These are phyloP conservation scores for Beta lomatogona DNA, from an alignment of 179 eudicot genomes.

Conservation along the genomic window DNA sequence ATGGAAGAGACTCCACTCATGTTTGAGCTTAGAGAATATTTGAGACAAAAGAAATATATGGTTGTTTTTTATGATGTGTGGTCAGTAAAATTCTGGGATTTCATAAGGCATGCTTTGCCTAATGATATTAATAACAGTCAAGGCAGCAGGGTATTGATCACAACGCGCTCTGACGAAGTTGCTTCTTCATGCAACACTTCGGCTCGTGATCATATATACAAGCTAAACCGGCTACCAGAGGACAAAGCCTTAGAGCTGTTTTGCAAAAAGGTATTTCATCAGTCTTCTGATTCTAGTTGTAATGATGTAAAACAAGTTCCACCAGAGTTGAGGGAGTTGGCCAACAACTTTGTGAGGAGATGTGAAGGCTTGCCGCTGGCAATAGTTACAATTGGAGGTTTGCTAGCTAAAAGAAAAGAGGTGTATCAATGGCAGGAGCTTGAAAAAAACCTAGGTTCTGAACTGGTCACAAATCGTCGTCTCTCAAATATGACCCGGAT, in stretches of 20 bases:
- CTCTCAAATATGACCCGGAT: slow-evolving; percentile 17
- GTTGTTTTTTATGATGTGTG: slow-evolving; percentile 41
- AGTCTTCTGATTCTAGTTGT: not conserved
- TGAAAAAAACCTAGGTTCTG: slow-evolving; percentile 11
- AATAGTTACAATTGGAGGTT: slow-evolving; percentile 23
- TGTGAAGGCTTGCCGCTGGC: slow-evolving; percentile 31
- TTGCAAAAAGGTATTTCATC: slow-evolving; percentile 20
- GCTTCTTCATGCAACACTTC: slow-evolving; percentile 21
- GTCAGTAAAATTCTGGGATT: slow-evolving; percentile 20
- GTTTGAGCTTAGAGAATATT: slow-evolving; percentile 20
- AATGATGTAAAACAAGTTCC: not conserved
- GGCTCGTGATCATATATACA: not conserved
- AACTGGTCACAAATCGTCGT: slow-evolving; percentile 22
- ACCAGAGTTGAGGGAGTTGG: slow-evolving; percentile 8
- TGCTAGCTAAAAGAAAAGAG: slow-evolving; percentile 15
- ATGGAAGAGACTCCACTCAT: slow-evolving; percentile 22
- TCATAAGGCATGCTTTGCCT: slow-evolving; percentile 23
- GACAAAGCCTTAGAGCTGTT: slow-evolving; percentile 11
- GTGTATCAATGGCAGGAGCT: slow-evolving; percentile 19
- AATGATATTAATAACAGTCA: not conserved
- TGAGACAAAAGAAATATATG: slow-evolving; percentile 32
- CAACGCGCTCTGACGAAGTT: slow-evolving; percentile 25
- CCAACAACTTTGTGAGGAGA: slow-evolving; percentile 8
- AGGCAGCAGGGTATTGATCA: slow-evolving; percentile 35
- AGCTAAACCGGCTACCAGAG: not conserved